Evolutionary conservation across 352 stramenopile species (phyloP).

Genomic region (Phytopythium kandeliae): DNA sequence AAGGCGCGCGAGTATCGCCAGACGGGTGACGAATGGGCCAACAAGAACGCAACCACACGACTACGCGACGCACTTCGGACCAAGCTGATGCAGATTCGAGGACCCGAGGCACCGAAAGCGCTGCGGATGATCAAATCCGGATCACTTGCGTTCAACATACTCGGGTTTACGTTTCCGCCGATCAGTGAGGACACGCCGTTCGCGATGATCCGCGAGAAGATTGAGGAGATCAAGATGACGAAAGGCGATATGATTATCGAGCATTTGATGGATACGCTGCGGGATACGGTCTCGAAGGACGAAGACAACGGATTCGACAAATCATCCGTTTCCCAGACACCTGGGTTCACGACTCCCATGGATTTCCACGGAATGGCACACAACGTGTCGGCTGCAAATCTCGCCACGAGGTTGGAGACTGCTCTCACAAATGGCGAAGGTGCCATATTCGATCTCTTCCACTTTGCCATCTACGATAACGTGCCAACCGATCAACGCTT

Average conservation of each 20-base stretch:
- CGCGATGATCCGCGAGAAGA: conserved; percentile 39
- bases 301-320: not conserved
- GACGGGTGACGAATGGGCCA: conserved; percentile 9
- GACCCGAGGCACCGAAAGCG: conserved; percentile 43
- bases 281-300: not conserved
- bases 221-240: conserved; percentile 46
- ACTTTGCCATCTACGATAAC: conserved; percentile 59
- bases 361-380: not conserved
- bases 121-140: conserved; percentile 55
- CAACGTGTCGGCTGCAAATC: conserved; percentile 5
- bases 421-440: conserved; percentile 16
- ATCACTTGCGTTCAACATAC: conserved; percentile 39
- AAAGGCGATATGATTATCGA: conserved; percentile 54
- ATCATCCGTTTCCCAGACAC: not conserved
- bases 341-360: not conserved
- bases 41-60: conserved; percentile 32
- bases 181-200: conserved; percentile 66
- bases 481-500: conserved; percentile 19
- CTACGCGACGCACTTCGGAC: conserved; percentile 45
- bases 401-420: not conserved
- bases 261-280: conserved; percentile 42
- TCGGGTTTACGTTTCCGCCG: conserved; percentile 47
- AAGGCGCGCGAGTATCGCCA: conserved; percentile 8
- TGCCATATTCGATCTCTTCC: conserved; percentile 64
- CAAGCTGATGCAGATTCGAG: conserved; percentile 49